These are phyloP conservation scores for Phalaenopsis hybrid DNA, from an alignment of 116 monocot genomes.

Conservation along the genomic window DNA sequence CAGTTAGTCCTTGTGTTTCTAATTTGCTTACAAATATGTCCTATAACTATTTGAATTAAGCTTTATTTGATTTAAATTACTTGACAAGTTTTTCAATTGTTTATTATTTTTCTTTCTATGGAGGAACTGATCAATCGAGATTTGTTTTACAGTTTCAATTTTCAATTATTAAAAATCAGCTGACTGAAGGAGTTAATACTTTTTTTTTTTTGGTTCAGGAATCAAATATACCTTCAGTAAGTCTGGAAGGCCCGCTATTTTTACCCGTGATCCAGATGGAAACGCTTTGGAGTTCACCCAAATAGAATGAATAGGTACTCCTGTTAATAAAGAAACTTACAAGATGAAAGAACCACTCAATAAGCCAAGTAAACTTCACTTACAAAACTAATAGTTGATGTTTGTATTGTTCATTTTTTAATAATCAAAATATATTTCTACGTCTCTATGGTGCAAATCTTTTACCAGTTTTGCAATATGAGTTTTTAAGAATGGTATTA, in stretches of 20 bases:
- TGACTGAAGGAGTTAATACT: neutral
- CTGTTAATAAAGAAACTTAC: neutral
- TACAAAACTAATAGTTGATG: too few relatives aligned
- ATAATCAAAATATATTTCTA: neutral
- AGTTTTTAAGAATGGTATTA: too few relatives aligned
- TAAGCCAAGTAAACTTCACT: too few relatives aligned
- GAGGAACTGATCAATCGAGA: neutral
- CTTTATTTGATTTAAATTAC: too few relatives aligned
- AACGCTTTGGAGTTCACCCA: conserved; percentile 95
- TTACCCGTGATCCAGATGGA: conserved; percentile 86
- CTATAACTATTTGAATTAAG: too few relatives aligned
- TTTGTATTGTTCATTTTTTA: neutral
- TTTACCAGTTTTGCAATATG: neutral
- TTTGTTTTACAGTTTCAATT: neutral
- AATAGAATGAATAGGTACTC: conserved; percentile 27
- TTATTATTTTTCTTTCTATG: neutral
- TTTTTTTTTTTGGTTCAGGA: conserved; percentile 28
- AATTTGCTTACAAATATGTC: too few relatives aligned
- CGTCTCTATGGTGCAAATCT: neutral
- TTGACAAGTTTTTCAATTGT: too few relatives aligned
- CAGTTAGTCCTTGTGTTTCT: too few relatives aligned
- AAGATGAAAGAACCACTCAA: neutral
- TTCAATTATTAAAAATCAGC: neutral
- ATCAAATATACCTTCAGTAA: conserved; percentile 79
- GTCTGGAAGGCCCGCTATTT: conserved; percentile 92